phyloP scores from a whole-genome alignment of 2,329 filamentous ascomycete species.

The Aspergillus ochraceus region DNA sequence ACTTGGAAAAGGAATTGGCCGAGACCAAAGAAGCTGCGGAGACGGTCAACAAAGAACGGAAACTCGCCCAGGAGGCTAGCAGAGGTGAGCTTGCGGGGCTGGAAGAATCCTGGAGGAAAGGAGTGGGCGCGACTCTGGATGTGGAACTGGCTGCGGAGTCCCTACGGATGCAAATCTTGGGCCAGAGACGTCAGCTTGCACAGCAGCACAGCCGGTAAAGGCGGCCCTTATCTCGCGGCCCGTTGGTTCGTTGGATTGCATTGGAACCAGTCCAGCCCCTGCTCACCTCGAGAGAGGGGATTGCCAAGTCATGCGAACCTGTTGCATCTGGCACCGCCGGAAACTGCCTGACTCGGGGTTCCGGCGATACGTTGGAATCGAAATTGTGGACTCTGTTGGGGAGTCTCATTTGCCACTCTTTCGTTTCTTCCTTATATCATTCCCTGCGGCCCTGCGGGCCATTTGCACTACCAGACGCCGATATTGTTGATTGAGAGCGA shows the following conservation, averaged over 20 bases:
- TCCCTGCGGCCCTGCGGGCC: not conserved
- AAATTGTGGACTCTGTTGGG: not conserved
- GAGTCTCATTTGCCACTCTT: not conserved
- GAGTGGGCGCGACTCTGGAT: constrained; percentile 78
- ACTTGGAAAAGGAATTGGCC: constrained; percentile 73
- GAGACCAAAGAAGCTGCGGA: constrained; percentile 69
- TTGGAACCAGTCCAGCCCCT: not conserved
- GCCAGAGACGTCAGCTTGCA: constrained; percentile 52
- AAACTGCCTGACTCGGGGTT: not conserved
- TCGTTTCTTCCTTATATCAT: not conserved
- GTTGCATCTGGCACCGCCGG: not conserved
- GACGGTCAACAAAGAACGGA: constrained; percentile 68
- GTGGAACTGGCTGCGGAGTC: constrained; percentile 80
- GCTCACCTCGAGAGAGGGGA: too few species aligned
- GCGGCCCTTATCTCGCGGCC: not conserved
- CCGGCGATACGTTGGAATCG: not conserved
- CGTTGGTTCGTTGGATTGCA: not conserved
- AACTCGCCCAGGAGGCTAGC: constrained; percentile 68
- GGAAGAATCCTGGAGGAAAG: constrained; percentile 76
- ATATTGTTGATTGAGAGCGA: not conserved
- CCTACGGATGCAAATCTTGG: constrained; percentile 66
- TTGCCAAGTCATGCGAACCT: not conserved
- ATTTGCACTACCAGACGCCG: not conserved
- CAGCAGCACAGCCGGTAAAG: constrained; percentile 33
- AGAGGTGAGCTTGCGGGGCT: constrained; percentile 71